A percentile compares a stretch with the other conserved stretches of the same genome.
Conservation (phyloP, 2,329 filamentous ascomycete species). For the Albifimbria verrucaria region DNA sequence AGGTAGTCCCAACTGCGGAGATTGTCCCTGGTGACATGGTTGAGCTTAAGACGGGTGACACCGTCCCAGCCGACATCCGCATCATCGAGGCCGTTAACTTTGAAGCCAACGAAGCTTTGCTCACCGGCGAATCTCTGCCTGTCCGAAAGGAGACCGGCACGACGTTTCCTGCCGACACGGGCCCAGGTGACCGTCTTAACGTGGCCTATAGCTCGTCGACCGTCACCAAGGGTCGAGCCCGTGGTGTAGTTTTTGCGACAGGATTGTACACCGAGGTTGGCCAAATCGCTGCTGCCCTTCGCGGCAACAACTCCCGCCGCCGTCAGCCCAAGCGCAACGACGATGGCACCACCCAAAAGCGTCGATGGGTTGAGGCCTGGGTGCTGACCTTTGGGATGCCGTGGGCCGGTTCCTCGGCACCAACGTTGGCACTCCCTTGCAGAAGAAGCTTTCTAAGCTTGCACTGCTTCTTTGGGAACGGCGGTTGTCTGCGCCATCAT, state of each 20-base stretch:
- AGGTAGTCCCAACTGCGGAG: slow-evolving; percentile 34
- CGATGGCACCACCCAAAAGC: slow-evolving; percentile 32
- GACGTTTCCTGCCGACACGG: slow-evolving; percentile 38
- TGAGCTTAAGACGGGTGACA: slow-evolving; percentile 53
- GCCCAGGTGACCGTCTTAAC: slow-evolving; percentile 57
- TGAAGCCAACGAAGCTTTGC: slow-evolving; percentile 63
- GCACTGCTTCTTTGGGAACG: slow-evolving; percentile 62
- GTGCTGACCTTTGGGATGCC: slow-evolving; percentile 31
- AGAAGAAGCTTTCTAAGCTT: slow-evolving; percentile 66
- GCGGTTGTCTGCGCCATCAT: slow-evolving; percentile 45
- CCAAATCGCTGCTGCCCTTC: slow-evolving; percentile 51
- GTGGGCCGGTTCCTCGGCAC: slow-evolving; percentile 45
- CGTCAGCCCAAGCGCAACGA: slow-evolving; percentile 40
- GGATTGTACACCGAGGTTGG: slow-evolving; percentile 62
- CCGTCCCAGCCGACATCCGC: slow-evolving; percentile 59
- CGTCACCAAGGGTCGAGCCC: slow-evolving; percentile 58
- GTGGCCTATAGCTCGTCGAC: slow-evolving; percentile 61
- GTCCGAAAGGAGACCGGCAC: slow-evolving; percentile 49
- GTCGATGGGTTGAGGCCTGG: slow-evolving; percentile 32
- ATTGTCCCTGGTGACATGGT: slow-evolving; percentile 58
- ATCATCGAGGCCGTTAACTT: slow-evolving; percentile 60
- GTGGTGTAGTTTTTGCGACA: slow-evolving; percentile 58
- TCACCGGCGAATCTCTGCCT: slow-evolving; percentile 63
- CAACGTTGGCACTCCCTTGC: slow-evolving; percentile 62
- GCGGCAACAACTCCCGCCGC: slow-evolving; percentile 29